phyloP scores from a whole-genome alignment of 2,329 filamentous ascomycete genomes.

The Diplodia mutila region DNA sequence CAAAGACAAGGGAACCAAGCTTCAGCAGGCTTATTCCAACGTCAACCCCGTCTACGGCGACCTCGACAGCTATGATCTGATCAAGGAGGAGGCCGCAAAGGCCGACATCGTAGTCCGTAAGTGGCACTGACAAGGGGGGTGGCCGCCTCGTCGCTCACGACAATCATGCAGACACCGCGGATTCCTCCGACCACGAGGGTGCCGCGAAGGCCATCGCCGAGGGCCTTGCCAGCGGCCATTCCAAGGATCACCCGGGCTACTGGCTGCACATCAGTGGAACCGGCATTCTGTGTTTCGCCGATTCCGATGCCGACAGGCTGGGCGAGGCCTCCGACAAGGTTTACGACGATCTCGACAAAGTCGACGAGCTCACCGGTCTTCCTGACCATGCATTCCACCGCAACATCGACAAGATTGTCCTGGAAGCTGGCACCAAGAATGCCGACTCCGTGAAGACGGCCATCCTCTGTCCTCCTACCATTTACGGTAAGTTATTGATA shows the following conservation, averaged over 20 bases:
- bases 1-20: slow-evolving; percentile 2
- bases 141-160: not conserved
- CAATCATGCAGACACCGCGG: slow-evolving; percentile 32
- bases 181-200: slow-evolving; percentile 36
- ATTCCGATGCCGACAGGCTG: slow-evolving; percentile 47
- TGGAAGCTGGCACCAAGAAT: slow-evolving; percentile 47
- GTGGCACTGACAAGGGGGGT: not conserved
- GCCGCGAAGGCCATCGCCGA: slow-evolving; percentile 51
- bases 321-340: slow-evolving; percentile 54
- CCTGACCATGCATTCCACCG: slow-evolving; percentile 65
- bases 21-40: slow-evolving; percentile 12
- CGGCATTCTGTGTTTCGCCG: slow-evolving; percentile 57
- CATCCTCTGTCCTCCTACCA: slow-evolving; percentile 67
- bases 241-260: slow-evolving; percentile 44
- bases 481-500: slow-evolving; percentile 54
- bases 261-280: slow-evolving; percentile 61
- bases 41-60: slow-evolving; percentile 18
- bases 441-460: slow-evolving; percentile 33
- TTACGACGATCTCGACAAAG: slow-evolving; percentile 64
- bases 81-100: slow-evolving; percentile 13
- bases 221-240: slow-evolving; percentile 54
- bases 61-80: slow-evolving; percentile 17
- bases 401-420: slow-evolving; percentile 69
- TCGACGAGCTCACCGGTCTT: slow-evolving; percentile 59
- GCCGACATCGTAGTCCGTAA: slow-evolving; percentile 33